Conservation (phyloP, 352 stramenopile genomes). For the Globisporangium abappressorium region DNA sequence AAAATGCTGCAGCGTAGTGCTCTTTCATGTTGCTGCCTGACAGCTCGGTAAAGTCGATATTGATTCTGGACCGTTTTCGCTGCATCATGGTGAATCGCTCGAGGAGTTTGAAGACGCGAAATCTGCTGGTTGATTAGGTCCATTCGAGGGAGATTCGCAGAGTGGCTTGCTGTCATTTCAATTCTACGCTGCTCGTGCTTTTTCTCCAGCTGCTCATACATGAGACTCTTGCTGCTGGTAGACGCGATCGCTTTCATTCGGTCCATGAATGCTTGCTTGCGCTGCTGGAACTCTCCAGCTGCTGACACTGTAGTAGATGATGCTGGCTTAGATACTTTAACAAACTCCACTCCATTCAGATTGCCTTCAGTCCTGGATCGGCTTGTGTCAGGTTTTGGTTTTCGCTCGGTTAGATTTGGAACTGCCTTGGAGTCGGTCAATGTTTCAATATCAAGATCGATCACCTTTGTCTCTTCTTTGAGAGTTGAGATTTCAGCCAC, state of each 20-base stretch:
- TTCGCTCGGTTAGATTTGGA: neutral
- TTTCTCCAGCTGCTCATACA: constrained; percentile 71
- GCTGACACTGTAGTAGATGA: constrained; percentile 14
- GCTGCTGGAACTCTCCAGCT: constrained; percentile 57
- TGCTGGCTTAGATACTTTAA: constrained; percentile 2
- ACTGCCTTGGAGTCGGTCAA: constrained; percentile 8
- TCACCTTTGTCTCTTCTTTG: neutral
- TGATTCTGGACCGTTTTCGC: constrained; percentile 38
- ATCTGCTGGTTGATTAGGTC: constrained; percentile 27
- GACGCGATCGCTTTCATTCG: constrained; percentile 74
- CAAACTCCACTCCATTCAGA: neutral
- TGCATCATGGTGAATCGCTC: constrained; percentile 42
- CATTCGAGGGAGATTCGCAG: constrained; percentile 8
- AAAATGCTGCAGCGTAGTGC: constrained; percentile 21
- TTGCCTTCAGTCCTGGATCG: neutral
- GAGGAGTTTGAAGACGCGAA: constrained; percentile 28
- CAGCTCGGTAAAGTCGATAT: constrained; percentile 36
- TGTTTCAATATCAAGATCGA: constrained; percentile 37
- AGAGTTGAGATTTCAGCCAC: neutral
- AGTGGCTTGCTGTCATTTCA: constrained; percentile 5
- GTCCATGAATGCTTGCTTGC: constrained; percentile 69
- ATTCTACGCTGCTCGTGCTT: constrained; percentile 31
- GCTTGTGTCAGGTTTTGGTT: neutral
- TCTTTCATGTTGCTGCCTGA: constrained; percentile 1
- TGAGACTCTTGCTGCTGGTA: constrained; percentile 59